Evolutionary conservation across 352 stramenopile genomes (phyloP), one percentile per base, ranked within the genome.

Genomic region (Pythium aquatile): DNA sequence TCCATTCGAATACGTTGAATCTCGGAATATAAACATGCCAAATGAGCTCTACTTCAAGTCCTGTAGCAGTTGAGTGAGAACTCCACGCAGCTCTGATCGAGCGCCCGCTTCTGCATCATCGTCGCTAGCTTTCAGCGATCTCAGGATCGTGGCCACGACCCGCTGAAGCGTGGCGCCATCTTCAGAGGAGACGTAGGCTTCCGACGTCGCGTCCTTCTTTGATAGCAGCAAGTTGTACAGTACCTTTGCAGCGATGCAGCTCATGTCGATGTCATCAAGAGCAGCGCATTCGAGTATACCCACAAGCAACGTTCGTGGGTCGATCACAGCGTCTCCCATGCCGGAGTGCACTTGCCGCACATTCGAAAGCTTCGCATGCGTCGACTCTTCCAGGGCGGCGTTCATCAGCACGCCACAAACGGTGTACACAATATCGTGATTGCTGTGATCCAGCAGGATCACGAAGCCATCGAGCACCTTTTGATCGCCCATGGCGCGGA

Each of bases 351-450:
- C 54, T 24, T 81, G 62, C 4, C 68, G 61, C 17, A 83, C 74
- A 0, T 53, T 30, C 0, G 87, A 65, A 30, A 93, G 61, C 5
- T 48, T 33, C 7, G 33, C 47, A 2, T 78, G 86, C 20, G 69
- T 79, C 5, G 44, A 56, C 0, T 61, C 44, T 52, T 94, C 82
- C 9, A 91, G 64, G 4, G 87, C 85, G 2, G 87, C 70, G 37
- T 97, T 97, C 82, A 96, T 93, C 29, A 97, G 65, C 13, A 92
- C 83, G 1, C 90, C 88, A 49, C 79, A 88, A 1, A 91, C 84
- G 0, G 81, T 81, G 68, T 89, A 89, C 13, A 93, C 85, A 55
- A 96, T 80, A 60, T 96, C 85, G 2, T 80, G 83, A 47, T 80
- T 88, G 67, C 74, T 78, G 65, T 96, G 83, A 46, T 90, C 77